Conservation (phyloP, 1,139 yeast species). For the Candida pseudoviswanathii region DNA sequence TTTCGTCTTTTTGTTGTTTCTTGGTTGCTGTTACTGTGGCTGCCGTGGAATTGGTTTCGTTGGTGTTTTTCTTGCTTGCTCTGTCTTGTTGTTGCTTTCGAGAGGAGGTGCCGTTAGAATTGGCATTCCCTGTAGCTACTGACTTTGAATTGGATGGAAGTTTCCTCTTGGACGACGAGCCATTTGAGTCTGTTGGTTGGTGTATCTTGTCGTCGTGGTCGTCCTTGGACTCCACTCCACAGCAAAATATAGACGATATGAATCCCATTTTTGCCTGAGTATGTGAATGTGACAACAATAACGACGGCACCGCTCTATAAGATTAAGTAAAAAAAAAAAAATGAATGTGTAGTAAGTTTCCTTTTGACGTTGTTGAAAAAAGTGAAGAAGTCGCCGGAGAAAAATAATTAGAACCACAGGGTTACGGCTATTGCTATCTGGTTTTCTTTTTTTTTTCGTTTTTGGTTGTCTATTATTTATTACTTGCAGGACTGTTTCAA, state of each 20-base stretch:
- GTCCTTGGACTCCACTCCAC: conserved; percentile 40
- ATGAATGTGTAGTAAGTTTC: neutral
- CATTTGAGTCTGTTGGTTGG: conserved; percentile 8
- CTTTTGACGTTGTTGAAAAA: conserved; percentile 1
- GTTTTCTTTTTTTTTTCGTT: neutral
- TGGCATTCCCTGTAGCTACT: conserved; percentile 2
- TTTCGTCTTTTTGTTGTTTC: neutral
- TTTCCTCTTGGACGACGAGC: conserved; percentile 5
- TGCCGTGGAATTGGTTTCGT: conserved; percentile 3
- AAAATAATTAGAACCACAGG: neutral
- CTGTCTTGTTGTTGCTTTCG: conserved; percentile 1
- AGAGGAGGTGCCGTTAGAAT: neutral
- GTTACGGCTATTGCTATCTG: conserved; percentile 2
- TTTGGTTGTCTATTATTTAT: neutral
- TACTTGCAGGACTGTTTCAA: neutral
- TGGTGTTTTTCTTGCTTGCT: conserved; percentile 2
- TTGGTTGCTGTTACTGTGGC: neutral
- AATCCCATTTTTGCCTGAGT: conserved; percentile 22
- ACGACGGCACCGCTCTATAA: neutral
- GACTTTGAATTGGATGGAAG: conserved; percentile 6
- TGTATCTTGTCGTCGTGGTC: conserved; percentile 33
- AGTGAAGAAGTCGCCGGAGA: neutral
- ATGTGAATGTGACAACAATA: neutral
- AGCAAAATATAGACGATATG: conserved; percentile 42
- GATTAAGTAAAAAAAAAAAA: neutral